Evolutionary conservation across 1,284 basidiomycete species (phyloP).

Genomic region (Cryptococcus floricola): DNA sequence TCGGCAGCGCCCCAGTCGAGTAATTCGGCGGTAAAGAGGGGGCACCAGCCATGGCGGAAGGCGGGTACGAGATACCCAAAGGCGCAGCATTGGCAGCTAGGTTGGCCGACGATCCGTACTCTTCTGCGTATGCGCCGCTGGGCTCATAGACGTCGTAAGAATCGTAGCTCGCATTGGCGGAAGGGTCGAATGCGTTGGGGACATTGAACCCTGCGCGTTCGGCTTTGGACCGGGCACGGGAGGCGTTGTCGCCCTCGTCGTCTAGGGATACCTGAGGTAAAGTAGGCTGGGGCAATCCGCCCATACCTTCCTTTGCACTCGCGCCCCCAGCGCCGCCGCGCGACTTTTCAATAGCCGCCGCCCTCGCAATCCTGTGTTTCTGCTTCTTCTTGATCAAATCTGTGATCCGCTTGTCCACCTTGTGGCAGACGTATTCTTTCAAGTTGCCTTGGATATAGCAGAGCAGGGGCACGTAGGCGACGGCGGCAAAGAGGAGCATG

Average conservation of each 20-base stretch:
- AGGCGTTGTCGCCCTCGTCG: slow-evolving; percentile 61
- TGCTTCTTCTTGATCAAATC: slow-evolving; percentile 89
- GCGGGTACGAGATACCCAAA: slow-evolving; percentile 36
- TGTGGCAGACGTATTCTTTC: slow-evolving; percentile 98
- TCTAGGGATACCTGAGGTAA: slow-evolving; percentile 86
- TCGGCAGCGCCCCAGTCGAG: neutral
- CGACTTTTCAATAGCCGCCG: slow-evolving; percentile 78
- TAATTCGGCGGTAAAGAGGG: neutral
- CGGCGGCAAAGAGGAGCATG: slow-evolving; percentile 73
- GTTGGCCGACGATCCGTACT: slow-evolving; percentile 28
- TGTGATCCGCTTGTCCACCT: slow-evolving; percentile 95
- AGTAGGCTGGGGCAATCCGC: slow-evolving; percentile 75
- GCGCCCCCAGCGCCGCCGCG: slow-evolving; percentile 76
- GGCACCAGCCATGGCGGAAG: slow-evolving; percentile 8
- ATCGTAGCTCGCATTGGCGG: neutral
- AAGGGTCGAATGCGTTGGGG: slow-evolving; percentile 2
- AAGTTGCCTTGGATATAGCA: slow-evolving; percentile 94
- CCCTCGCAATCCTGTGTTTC: slow-evolving; percentile 76
- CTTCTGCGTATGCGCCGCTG: slow-evolving; percentile 10
- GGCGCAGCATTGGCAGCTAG: slow-evolving; percentile 30
- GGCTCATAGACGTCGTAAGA: slow-evolving; percentile 6
- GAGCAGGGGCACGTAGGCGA: slow-evolving; percentile 87
- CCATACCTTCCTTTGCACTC: slow-evolving; percentile 78
- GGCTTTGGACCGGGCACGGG: slow-evolving; percentile 15
- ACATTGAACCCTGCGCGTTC: slow-evolving; percentile 3